A percentile compares a stretch with the other conserved stretches of the same genome.
Evolutionary conservation across 176 grass and related monocot species (phyloP).

Genomic region (Microstegium vimineum): DNA sequence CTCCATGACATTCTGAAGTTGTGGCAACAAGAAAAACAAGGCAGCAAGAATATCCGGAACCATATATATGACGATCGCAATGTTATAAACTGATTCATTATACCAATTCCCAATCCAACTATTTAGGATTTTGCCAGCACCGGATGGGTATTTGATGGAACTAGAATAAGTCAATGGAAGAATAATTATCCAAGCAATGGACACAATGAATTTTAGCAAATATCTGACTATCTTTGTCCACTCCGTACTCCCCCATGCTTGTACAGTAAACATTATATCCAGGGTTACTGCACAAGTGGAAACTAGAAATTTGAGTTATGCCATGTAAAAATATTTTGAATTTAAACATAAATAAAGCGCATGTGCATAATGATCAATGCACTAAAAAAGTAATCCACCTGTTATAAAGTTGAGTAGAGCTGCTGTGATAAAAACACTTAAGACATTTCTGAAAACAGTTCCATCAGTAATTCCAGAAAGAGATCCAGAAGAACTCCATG

Average conservation of each 20-base stretch:
- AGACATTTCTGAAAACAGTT: slow-evolving; percentile 61
- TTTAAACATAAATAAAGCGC: slow-evolving; percentile 4
- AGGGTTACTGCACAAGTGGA: slow-evolving; percentile 44
- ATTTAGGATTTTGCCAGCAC: slow-evolving; percentile 56
- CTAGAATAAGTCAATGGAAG: slow-evolving; percentile 61
- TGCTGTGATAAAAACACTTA: slow-evolving; percentile 71
- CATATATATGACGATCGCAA: slow-evolving; percentile 61
- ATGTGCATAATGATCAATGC: neutral
- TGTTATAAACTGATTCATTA: slow-evolving; percentile 51
- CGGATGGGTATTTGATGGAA: slow-evolving; percentile 54
- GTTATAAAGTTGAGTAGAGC: slow-evolving; percentile 66
- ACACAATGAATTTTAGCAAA: slow-evolving; percentile 56
- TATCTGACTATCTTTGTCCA: slow-evolving; percentile 60
- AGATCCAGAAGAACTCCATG: slow-evolving; percentile 67
- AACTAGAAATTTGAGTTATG: slow-evolving; percentile 13
- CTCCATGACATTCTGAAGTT: slow-evolving; percentile 55
- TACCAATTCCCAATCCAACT: slow-evolving; percentile 57
- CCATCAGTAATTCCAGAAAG: slow-evolving; percentile 57
- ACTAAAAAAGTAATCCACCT: slow-evolving; percentile 35
- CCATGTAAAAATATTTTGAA: slow-evolving; percentile 17
- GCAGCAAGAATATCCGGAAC: slow-evolving; percentile 58
- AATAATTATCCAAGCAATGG: slow-evolving; percentile 69
- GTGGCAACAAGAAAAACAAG: slow-evolving; percentile 69
- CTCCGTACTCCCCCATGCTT: slow-evolving; percentile 70
- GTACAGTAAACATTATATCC: slow-evolving; percentile 60